Evolutionary conservation across 768 basidiomycete genomes (phyloP).

Genomic region (Leccinum truebloodii): DNA sequence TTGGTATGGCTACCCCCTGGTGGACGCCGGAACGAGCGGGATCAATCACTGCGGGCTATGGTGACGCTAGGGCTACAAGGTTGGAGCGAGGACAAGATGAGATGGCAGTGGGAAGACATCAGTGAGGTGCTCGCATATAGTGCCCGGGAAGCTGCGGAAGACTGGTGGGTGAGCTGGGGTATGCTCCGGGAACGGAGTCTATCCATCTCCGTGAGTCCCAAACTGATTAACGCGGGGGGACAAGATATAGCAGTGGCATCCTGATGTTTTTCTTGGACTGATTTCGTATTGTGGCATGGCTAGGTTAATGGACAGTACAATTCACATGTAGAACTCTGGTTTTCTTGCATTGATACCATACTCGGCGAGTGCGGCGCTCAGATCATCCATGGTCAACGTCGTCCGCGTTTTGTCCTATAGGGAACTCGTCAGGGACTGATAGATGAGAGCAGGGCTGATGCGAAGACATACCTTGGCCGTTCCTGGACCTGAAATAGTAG

Average conservation of each 20-base stretch:
- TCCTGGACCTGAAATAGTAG: conserved; percentile 54
- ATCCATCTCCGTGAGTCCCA: not conserved
- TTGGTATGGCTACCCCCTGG: conserved; percentile 45
- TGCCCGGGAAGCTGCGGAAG: conserved; percentile 54
- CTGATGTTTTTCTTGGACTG: not conserved
- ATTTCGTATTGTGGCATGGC: not conserved
- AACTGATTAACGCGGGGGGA: not conserved
- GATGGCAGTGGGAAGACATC: conserved; percentile 51
- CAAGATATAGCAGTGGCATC: not conserved
- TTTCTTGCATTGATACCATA: conserved; percentile 95
- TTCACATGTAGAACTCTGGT: conserved; percentile 87
- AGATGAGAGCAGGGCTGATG: not conserved
- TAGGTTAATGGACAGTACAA: conserved; percentile 4
- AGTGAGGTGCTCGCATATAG: conserved; percentile 48
- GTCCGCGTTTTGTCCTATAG: conserved; percentile 86
- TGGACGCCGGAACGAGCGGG: conserved; percentile 42
- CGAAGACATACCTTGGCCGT: conserved; percentile 58
- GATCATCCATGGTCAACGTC: conserved; percentile 95
- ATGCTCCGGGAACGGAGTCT: conserved; percentile 39
- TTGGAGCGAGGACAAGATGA: conserved; percentile 49
- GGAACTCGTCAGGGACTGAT: conserved; percentile 3
- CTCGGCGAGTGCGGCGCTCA: conserved; percentile 89
- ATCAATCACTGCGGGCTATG: conserved; percentile 34
- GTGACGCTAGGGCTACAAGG: conserved; percentile 20
- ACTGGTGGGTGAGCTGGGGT: conserved; percentile 63